Conservation (phyloP, 75 land plant species). For the Pinus tabuliformis region DNA sequence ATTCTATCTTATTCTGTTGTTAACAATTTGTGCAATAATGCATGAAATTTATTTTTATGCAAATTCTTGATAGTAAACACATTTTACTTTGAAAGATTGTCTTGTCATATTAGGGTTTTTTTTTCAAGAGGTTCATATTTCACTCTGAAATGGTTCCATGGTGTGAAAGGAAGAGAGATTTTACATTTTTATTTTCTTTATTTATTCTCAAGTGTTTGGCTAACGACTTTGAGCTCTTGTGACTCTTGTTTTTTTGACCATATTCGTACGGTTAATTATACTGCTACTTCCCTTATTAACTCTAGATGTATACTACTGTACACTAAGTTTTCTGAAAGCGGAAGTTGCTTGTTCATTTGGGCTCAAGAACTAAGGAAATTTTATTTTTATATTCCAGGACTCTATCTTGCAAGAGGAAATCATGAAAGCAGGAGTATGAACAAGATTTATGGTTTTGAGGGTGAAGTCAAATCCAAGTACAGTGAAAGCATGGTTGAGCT, state of each 20-base stretch:
- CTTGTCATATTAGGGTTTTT: too few species aligned
- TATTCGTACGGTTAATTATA: background rate
- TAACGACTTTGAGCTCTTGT: background rate
- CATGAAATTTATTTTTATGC: too few species aligned
- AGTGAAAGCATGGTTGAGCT: slow-evolving; percentile 82
- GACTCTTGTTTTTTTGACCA: background rate
- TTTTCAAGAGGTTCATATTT: background rate
- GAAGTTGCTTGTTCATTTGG: background rate
- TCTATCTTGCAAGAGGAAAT: slow-evolving; percentile 89
- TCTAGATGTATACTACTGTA: background rate
- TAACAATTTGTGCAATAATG: too few species aligned
- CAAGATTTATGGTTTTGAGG: slow-evolving; percentile 99
- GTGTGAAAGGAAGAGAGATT: background rate
- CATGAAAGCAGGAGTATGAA: slow-evolving; percentile 99
- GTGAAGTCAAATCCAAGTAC: slow-evolving; percentile 89
- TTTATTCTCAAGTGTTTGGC: background rate
- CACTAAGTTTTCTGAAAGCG: background rate
- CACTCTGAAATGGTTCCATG: background rate
- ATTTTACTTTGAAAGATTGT: too few species aligned
- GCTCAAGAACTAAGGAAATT: background rate
- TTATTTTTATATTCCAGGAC: slow-evolving; percentile 47
- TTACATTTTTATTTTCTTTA: background rate
- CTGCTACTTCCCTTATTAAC: background rate
- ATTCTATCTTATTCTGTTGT: too few species aligned
- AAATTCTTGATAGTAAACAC: too few species aligned